Base-by-base conservation (phyloP, 306 rosid species). In the Nissolia schottii region DNA sequence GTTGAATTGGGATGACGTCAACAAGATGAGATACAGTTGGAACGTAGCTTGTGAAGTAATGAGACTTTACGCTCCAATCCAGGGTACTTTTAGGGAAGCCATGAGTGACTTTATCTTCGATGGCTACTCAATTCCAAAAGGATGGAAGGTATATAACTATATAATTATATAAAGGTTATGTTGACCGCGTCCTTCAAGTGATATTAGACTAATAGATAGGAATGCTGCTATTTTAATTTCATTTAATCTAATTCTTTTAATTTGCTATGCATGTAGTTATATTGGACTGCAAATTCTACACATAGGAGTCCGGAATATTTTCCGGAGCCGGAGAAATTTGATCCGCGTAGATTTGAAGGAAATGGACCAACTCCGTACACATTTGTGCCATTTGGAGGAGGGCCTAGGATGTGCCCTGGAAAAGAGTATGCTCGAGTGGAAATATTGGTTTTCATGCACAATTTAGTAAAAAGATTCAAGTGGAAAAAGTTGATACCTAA, bases 351-450 rank as follows among this genome's bases (percentile, higher is more conserved):
- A n/a, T n/a, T n/a, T n/a, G n/a, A n/a, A n/a, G n/a, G n/a, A n/a
- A n/a, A n/a, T 0, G 96, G 96, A 0, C 96, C 90, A 0, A 83
- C 88, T 0, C 96, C 96, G 0, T 89, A 83, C 82, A 87, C 90
- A 0, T 89, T 77, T 19, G 96, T 89, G 5, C 96, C 96, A 1
- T 89, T 89, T 3, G 96, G 96, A 2, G 92, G 96, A 12, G 96
- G 96, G 3, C 96, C 96, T 0, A 77, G 92, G 46, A 89, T 89
- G 96, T 89, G 96, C 78, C 96, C 96, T 0, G 92, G 90, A 7
- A 87, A 83, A 67, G 96, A 87, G 83, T 87, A 87, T 18, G 96
- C 96, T 14, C 76, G 92, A 2, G 20, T 89, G 28, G 92, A 87
- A 46, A 81, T 89, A 5, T 68, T 87, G 0, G 92, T 89, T 14